phyloP scores from a whole-genome alignment of 75 land plant species.

The Selaginella moellendorffii region DNA sequence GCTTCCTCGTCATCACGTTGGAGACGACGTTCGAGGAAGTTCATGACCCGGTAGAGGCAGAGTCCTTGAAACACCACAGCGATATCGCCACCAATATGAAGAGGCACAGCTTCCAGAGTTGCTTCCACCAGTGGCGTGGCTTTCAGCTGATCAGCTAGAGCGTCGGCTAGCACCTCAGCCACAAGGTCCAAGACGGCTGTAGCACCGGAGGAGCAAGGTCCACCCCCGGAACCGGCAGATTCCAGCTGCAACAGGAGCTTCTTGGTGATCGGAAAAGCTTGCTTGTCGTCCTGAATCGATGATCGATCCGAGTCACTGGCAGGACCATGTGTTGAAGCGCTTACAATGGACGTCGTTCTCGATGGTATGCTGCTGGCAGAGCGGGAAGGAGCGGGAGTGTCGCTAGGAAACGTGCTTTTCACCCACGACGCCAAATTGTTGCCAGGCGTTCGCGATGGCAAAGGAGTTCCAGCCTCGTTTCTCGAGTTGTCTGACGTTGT shows the following conservation, averaged over 20 bases:
- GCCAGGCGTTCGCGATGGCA: too few species aligned
- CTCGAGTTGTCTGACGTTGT: neutral
- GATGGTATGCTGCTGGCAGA: neutral
- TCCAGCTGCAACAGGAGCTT: slow-evolving; percentile 33
- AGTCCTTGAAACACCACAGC: slow-evolving; percentile 79
- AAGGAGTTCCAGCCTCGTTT: too few species aligned
- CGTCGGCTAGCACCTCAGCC: slow-evolving; percentile 84
- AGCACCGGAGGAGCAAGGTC: slow-evolving; percentile 81
- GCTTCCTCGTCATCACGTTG: slow-evolving; percentile 91
- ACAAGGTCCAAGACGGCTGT: slow-evolving; percentile 85
- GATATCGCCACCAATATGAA: slow-evolving; percentile 55
- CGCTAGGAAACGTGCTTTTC: neutral
- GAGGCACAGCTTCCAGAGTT: slow-evolving; percentile 68
- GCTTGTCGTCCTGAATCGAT: neutral
- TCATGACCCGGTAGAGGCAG: slow-evolving; percentile 81
- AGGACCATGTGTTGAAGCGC: neutral
- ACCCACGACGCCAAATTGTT: neutral
- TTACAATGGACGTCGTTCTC: neutral
- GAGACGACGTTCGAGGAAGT: slow-evolving; percentile 74
- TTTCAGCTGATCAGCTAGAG: slow-evolving; percentile 64
- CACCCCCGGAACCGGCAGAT: slow-evolving; percentile 79
- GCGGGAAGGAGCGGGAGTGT: neutral
- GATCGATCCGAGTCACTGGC: too few species aligned
- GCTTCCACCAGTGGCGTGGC: slow-evolving; percentile 50
- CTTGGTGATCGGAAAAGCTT: neutral